Evolutionary conservation across 768 basidiomycete species (phyloP), one percentile per base, ranked within the genome.

Genomic region (Kwoniella mangroviensis): DNA sequence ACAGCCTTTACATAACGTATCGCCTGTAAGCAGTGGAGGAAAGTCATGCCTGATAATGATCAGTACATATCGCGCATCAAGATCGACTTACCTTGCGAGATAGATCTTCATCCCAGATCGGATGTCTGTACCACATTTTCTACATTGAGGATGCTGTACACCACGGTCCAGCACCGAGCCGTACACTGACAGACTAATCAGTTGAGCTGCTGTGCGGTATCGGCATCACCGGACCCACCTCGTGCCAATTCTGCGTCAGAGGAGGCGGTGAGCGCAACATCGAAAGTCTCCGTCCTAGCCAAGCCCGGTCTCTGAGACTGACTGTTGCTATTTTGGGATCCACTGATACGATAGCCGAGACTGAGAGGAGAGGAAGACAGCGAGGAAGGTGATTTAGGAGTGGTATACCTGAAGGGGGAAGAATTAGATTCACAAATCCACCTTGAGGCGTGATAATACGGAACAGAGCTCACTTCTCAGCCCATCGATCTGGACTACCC

Each of bases 401-500:
- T 68, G 10, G 67, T 68, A 40, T 68, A 68, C 53, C 67, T 68
- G 54, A 3, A 45, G 17, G 6, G 13, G 45, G 4, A 49, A 49
- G 4, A 49, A 49, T 40, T 7, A 45, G 42, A 41, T 55, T 28
- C 34, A 26, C 28, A 9, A 21, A 60, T 6, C 12, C 58, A 11
- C 12, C 28, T 21, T 21, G 40, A 21, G 6, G 12, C 40, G 24
- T n/a, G 5, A 41, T 60, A 4, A 4, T 19, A 40, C 4, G 43
- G 21, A 6, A 11, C 6, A 49, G 1, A 10, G 28, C 64, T 59
- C 53, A 72, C 70, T 62, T 63, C 12, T 72, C 56, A 17, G 70
- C 70, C 70, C 70, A 72, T 34, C 70, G 21, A 49, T 72, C 70
- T 5, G 66, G 61, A 63, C 70, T 72, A 40, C 66, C 66, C 43